Conservation (phyloP, 2,329 filamentous ascomycete genomes). For the Alternaria burnsii region DNA sequence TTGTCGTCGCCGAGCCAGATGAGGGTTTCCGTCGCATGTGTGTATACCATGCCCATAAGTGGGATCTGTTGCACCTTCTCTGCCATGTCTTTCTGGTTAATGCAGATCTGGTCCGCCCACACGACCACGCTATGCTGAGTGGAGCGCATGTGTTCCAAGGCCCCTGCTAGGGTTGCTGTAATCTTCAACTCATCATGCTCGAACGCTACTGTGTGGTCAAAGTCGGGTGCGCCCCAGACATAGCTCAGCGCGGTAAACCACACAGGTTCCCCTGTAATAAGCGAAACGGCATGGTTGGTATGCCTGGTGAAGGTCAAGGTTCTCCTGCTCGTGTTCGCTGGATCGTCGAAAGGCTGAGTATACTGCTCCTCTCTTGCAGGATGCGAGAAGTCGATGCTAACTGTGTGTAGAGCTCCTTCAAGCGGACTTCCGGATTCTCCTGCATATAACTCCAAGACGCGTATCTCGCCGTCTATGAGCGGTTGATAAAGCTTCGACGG, state of each 20-base stretch:
- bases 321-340: background rate
- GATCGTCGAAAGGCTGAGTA: background rate
- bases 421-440: conserved; percentile 16
- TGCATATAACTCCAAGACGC: conserved; percentile 31
- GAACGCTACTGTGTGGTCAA: conserved; percentile 23
- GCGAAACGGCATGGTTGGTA: conserved; percentile 33
- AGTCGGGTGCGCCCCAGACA: conserved; percentile 31
- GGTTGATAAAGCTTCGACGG: conserved; percentile 12
- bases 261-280: conserved; percentile 14
- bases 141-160: conserved; percentile 26
- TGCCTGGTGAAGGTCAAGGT: conserved; percentile 11
- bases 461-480: conserved; percentile 27
- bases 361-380: conserved; percentile 9
- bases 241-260: conserved; percentile 40
- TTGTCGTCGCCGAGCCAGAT: conserved; percentile 39
- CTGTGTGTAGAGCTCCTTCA: conserved; percentile 24
- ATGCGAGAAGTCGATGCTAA: conserved; percentile 32
- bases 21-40: conserved; percentile 35
- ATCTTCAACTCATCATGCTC: conserved; percentile 21
- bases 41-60: conserved; percentile 37
- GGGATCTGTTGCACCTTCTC: conserved; percentile 39
- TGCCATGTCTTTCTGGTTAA: conserved; percentile 24
- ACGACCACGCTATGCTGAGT: conserved; percentile 28
- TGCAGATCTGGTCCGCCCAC: conserved; percentile 35
- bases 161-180: conserved; percentile 26